Percentiles rank a stretch among this genome's conserved stretches.
Evolutionary conservation across 2,329 filamentous ascomycete genomes (phyloP).

Genomic region (Colletotrichum melonis): DNA sequence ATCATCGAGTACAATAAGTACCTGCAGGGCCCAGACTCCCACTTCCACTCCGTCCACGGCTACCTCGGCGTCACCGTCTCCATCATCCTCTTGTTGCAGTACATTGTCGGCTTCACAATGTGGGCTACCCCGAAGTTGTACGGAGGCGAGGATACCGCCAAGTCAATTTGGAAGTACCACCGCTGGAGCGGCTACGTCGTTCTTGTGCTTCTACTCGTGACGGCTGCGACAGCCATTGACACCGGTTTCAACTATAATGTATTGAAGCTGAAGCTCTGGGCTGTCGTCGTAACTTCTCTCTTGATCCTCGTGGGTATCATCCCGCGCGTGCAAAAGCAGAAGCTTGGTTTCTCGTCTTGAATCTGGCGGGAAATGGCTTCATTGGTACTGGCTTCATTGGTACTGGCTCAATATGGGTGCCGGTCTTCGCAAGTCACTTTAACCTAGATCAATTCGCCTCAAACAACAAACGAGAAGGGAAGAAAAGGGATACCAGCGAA

Average conservation of each 20-base stretch:
- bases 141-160: conserved; percentile 82
- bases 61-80: conserved; percentile 85
- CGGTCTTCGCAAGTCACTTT: background rate
- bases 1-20: conserved; percentile 90
- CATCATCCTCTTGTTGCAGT: conserved; percentile 77
- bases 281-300: conserved; percentile 72
- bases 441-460: background rate
- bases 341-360: conserved; percentile 68
- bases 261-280: conserved; percentile 81
- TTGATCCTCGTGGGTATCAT: conserved; percentile 78
- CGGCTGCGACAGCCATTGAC: conserved; percentile 78
- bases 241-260: conserved; percentile 79
- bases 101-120: conserved; percentile 83
- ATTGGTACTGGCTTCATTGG: background rate
- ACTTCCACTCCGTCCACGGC: conserved; percentile 85
- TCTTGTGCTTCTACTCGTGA: conserved; percentile 76
- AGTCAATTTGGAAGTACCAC: conserved; percentile 91
- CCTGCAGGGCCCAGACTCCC: conserved; percentile 66
- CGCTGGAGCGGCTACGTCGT: conserved; percentile 80
- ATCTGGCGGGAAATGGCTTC: background rate
- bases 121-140: conserved; percentile 81
- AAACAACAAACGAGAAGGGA: background rate
- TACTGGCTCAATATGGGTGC: background rate
- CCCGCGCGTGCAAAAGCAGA: conserved; percentile 83
- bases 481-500: background rate